Evolutionary conservation across 306 rosid genomes (phyloP), one percentile per base, ranked within the genome.

Genomic region (Corylus avellana): DNA sequence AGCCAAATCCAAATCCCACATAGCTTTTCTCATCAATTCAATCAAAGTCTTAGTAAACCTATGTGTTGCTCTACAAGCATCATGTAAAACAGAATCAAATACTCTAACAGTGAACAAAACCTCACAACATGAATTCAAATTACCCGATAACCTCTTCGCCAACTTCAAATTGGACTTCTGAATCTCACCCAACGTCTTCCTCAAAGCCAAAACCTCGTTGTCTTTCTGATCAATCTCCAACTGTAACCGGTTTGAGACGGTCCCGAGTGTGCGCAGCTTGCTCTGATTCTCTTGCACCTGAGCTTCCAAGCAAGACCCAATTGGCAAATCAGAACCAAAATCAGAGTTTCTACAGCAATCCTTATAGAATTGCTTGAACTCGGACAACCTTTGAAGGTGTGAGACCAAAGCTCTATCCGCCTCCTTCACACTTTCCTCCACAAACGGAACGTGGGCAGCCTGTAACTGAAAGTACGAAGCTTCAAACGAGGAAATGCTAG

Each of bases 271-370:
- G 73, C 99, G 81, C 63, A 93, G 88, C 84, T 95, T 95, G 87
- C 92, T 95, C 84, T 95, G 98, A 79, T 95, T 95, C 88, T 95
- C 99, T 69, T 90, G 92, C 32, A 91, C 99, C 86, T 91, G 90
- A 72, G 97, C 97, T 78, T 90, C 98, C 79, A 93, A 77, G 72
- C 88, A 91, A 59, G 97, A 93, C 72, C 93, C 92, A 25, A 87
- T 79, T 4, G 93, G 88, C 29, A 90, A 82, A 73, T 77, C 82
- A 57, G 81, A 37, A 8, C 67, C 73, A 8, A 73, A 58, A 14
- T 84, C 88, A 32, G 87, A 82, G 75, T 83, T 76, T 7, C 12
- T 55, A 50, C 76, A 71, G 35, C 66, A 78, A 55, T 88, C 91
- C 4, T 53, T 66, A 75, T 79, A 90, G 62, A 90, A 90, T 48